Evolutionary conservation across 225 moss, liverwort and hornwort genomes (phyloP).

Genomic region (Bryum argenteum): DNA sequence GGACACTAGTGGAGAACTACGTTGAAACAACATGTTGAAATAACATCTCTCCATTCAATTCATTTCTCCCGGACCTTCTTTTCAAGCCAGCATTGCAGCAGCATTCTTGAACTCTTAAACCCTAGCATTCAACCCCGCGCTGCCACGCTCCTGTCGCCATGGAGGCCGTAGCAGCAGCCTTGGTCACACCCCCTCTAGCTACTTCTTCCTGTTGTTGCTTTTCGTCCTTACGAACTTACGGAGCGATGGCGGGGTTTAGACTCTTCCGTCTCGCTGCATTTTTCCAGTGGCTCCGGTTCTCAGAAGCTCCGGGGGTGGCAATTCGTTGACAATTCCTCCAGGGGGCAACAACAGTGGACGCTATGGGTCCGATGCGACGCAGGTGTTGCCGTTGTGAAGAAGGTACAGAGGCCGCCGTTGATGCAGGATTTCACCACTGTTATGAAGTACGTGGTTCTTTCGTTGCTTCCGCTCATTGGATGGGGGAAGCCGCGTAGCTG

Average conservation of each 20-base stretch:
- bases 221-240: conserved; percentile 2
- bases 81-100: neutral
- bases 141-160: conserved; percentile 9
- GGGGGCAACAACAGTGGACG: conserved; percentile 27
- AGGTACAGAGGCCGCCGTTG: conserved; percentile 45
- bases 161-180: conserved; percentile 53
- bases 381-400: conserved; percentile 47
- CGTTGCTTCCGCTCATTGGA: conserved; percentile 78
- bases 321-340: conserved; percentile 35
- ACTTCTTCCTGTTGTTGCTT: conserved; percentile 31
- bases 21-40: no score
- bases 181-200: conserved; percentile 33
- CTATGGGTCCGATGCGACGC: conserved; percentile 50
- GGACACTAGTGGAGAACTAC: conserved; percentile 16
- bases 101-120: neutral
- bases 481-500: conserved; percentile 74
- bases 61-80: neutral
- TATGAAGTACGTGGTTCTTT: conserved; percentile 97
- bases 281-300: no score
- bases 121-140: conserved; percentile 14
- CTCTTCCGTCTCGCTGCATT: conserved; percentile 10
- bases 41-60: neutral
- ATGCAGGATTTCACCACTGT: conserved; percentile 70
- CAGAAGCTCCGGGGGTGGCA: conserved; percentile 22
- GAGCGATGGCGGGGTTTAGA: conserved; percentile 33